phyloP scores from a whole-genome alignment of 371 early-diverging fungal species.

The Circinella minor region DNA sequence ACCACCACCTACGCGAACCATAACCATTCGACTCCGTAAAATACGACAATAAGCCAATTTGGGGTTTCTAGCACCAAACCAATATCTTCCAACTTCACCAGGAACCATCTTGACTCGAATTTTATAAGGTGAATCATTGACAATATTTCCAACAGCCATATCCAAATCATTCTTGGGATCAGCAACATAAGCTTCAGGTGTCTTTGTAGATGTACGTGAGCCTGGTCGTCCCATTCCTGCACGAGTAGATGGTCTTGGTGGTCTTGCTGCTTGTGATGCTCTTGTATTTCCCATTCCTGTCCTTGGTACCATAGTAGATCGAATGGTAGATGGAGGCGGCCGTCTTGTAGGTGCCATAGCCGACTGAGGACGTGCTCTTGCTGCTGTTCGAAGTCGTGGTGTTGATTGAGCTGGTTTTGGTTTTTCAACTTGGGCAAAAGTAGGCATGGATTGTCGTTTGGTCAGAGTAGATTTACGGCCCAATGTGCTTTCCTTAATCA shows the following conservation, averaged over 20 bases:
- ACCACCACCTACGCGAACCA: slow-evolving; percentile 85
- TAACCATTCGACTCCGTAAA: slow-evolving; percentile 69
- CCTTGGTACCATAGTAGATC: neutral
- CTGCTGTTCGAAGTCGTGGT: slow-evolving; percentile 24
- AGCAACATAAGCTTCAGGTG: slow-evolving; percentile 56
- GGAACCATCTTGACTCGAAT: slow-evolving; percentile 55
- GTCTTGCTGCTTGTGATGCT: slow-evolving; percentile 5
- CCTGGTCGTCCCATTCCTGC: neutral
- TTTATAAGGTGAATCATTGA: slow-evolving; percentile 62
- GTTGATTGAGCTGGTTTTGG: slow-evolving; percentile 36
- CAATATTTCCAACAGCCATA: slow-evolving; percentile 71
- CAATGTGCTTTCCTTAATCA: slow-evolving; percentile 18
- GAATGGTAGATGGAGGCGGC: neutral
- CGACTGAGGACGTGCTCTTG: slow-evolving; percentile 15
- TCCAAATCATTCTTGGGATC: slow-evolving; percentile 75
- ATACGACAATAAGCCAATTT: slow-evolving; percentile 77
- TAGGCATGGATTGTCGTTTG: slow-evolving; percentile 30
- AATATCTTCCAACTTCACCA: slow-evolving; percentile 71
- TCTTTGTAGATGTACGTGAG: slow-evolving; percentile 6
- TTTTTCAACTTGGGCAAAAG: slow-evolving; percentile 21
- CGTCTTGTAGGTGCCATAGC: slow-evolving; percentile 13
- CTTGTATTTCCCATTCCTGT: neutral
- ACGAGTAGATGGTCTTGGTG: too few relatives aligned
- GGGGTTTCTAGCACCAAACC: slow-evolving; percentile 75
- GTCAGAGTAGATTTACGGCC: slow-evolving; percentile 27